phyloP scores from a whole-genome alignment of 2,329 filamentous ascomycete genomes.

The Bertia moriformis region DNA sequence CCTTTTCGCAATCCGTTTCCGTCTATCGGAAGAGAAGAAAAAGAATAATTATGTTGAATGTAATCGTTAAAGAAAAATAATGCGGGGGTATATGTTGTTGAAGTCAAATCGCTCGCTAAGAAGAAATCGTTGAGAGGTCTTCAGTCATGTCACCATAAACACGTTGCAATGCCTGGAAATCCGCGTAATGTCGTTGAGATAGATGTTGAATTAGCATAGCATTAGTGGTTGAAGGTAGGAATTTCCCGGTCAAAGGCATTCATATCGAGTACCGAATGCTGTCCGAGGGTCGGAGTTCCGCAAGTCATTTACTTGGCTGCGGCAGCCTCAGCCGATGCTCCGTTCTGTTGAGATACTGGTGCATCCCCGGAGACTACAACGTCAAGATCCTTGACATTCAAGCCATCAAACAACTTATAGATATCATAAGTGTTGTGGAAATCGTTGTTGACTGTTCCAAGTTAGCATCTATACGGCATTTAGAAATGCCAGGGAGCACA shows the following conservation, averaged over 20 bases:
- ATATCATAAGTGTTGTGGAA: slow-evolving; percentile 75
- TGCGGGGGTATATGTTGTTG: background rate
- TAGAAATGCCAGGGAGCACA: slow-evolving; percentile 5
- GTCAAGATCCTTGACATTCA: slow-evolving; percentile 55
- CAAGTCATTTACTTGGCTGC: no score
- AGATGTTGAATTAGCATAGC: slow-evolving; percentile 1
- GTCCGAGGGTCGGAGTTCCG: no score
- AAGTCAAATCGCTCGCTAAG: background rate
- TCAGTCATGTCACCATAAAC: slow-evolving; percentile 1
- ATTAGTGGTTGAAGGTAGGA: no score
- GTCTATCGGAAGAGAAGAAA: background rate
- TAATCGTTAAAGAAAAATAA: background rate
- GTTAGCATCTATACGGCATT: background rate
- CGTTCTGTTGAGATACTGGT: background rate
- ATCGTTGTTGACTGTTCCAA: slow-evolving; percentile 71
- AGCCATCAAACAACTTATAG: slow-evolving; percentile 71
- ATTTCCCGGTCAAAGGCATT: no score
- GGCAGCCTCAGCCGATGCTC: background rate
- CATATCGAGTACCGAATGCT: no score
- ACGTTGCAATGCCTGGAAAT: background rate
- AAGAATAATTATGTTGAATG: background rate
- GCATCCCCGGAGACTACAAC: slow-evolving; percentile 12
- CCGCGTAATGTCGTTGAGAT: background rate
- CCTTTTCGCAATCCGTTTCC: background rate
- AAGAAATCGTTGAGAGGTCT: slow-evolving; percentile 2